Evolutionary conservation across 345 rosid species (phyloP).

Genomic region (Ricinus communis): DNA sequence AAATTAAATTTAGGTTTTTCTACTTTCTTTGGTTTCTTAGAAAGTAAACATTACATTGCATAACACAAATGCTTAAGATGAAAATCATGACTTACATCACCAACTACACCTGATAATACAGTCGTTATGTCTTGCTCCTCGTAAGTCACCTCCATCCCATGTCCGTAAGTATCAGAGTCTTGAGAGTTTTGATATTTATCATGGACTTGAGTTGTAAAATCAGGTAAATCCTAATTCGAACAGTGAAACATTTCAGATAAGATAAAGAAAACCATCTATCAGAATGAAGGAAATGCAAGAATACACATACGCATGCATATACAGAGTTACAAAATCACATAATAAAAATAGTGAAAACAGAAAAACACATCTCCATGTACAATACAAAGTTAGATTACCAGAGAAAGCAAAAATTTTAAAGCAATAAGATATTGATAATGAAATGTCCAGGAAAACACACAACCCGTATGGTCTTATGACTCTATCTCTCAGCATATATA

Average conservation of each 20-base stretch:
- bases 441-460: not conserved
- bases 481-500: no score
- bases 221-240: slow-evolving; percentile 40
- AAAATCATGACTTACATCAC: slow-evolving; percentile 52
- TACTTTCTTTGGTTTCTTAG: not conserved
- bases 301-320: not conserved
- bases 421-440: no score
- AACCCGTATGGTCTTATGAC: no score
- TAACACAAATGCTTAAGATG: slow-evolving; percentile 7
- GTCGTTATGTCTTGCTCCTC: slow-evolving; percentile 45
- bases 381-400: no score
- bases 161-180: slow-evolving; percentile 33
- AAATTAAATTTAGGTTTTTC: not conserved
- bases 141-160: slow-evolving; percentile 43
- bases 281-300: slow-evolving; percentile 16
- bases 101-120: slow-evolving; percentile 40
- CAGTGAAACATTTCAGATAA: not conserved
- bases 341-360: not conserved
- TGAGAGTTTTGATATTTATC: slow-evolving; percentile 27
- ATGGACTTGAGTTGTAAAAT: slow-evolving; percentile 37
- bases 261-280: not conserved
- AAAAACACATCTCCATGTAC: no score
- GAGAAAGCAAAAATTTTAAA: not conserved
- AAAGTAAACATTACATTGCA: not conserved
- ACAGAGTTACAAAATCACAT: not conserved